A percentile compares a stretch with the other conserved stretches of the same genome.
These are phyloP conservation scores for Coemansia sp. DNA, from an alignment of 192 early-diverging fungal species.

Conservation along the genomic window DNA sequence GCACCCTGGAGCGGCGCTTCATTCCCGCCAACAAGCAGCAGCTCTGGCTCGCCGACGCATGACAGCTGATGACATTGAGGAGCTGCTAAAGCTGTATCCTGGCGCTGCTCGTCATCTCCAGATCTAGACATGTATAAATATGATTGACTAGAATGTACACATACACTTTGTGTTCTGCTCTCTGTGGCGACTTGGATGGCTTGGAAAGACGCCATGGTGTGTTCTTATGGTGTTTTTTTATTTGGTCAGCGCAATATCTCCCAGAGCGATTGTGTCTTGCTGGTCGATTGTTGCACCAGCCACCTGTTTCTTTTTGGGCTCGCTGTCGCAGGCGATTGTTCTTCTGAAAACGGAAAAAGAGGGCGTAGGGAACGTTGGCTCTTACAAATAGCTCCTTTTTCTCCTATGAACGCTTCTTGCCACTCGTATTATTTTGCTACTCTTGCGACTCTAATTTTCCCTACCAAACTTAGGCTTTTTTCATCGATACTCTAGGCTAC, in stretches of 20 bases:
- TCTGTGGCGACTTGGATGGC: too few relatives aligned
- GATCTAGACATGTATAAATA: not conserved
- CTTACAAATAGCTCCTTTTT: too few relatives aligned
- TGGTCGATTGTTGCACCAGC: not conserved
- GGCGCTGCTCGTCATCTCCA: conserved; percentile 27
- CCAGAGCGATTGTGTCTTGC: too few relatives aligned
- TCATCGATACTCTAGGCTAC: not conserved
- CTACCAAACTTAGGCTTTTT: not conserved
- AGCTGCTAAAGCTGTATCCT: conserved; percentile 27
- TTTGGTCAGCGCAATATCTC: too few relatives aligned
- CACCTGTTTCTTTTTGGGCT: not conserved
- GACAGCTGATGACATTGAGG: conserved; percentile 12
- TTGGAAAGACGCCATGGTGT: too few relatives aligned
- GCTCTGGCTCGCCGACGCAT: not conserved
- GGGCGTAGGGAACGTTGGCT: too few relatives aligned
- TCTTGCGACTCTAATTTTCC: not conserved
- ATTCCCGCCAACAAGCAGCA: conserved; percentile 1
- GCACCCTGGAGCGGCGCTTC: not conserved
- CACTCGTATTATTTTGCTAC: not conserved
- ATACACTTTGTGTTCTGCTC: not conserved
- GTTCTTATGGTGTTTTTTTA: too few relatives aligned
- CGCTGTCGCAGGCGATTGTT: too few relatives aligned
- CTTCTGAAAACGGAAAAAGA: too few relatives aligned
- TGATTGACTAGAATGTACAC: not conserved
- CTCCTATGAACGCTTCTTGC: too few relatives aligned